A percentile compares a stretch with the other conserved stretches of the same genome.
Evolutionary conservation across 768 basidiomycete genomes (phyloP).

Genomic region (Pleurotus cornucopiae): DNA sequence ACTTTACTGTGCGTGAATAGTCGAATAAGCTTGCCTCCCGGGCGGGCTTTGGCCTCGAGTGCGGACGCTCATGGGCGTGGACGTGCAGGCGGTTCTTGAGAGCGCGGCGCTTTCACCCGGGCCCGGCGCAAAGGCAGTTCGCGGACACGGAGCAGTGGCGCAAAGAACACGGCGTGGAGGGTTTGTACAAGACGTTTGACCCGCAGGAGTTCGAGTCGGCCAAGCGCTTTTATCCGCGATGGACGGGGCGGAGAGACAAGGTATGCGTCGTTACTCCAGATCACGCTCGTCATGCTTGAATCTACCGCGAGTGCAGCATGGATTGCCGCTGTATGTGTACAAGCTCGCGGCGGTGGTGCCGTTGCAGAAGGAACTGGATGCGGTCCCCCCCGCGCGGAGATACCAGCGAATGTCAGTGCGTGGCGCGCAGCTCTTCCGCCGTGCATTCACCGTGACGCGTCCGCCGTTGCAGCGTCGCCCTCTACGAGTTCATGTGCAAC

Average conservation of each 20-base stretch:
- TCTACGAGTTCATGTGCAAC: slow-evolving; percentile 64
- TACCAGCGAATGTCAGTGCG: slow-evolving; percentile 67
- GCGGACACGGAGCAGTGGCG: slow-evolving; percentile 67
- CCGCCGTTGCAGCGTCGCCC: slow-evolving; percentile 40
- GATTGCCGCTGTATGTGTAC: slow-evolving; percentile 75
- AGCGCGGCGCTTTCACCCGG: slow-evolving; percentile 65
- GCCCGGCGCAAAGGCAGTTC: slow-evolving; percentile 69
- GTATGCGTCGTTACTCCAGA: slow-evolving; percentile 26
- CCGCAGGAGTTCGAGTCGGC: slow-evolving; percentile 55
- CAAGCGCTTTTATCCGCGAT: slow-evolving; percentile 69
- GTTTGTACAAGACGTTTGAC: slow-evolving; percentile 59
- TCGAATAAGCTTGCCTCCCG: background rate
- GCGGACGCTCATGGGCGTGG: background rate
- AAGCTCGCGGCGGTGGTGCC: slow-evolving; percentile 58
- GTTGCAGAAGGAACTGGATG: slow-evolving; percentile 57
- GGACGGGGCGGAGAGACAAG: slow-evolving; percentile 78
- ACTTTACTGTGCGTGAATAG: slow-evolving; percentile 52
- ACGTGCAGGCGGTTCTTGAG: slow-evolving; percentile 72
- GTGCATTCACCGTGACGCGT: background rate
- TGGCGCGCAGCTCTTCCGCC: background rate
- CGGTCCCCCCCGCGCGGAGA: slow-evolving; percentile 47
- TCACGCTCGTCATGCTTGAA: background rate
- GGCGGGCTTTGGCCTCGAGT: no score
- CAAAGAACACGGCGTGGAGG: slow-evolving; percentile 51
- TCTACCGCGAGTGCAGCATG: slow-evolving; percentile 37